Conservation (phyloP, 306 rosid genomes). For the Corylus americana region DNA sequence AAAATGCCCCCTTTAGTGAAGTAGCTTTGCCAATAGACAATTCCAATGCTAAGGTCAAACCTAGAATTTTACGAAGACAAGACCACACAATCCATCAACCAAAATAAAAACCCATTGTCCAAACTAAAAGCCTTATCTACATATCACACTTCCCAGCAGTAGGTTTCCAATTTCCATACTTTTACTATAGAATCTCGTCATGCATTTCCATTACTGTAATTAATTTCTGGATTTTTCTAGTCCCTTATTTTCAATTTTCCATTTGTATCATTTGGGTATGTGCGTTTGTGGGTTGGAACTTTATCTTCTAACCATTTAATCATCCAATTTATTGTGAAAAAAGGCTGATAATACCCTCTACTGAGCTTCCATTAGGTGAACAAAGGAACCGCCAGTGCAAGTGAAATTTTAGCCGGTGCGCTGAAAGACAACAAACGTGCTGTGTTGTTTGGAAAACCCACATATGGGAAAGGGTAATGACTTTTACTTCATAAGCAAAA, state of each 20-base stretch:
- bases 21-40: too few species aligned
- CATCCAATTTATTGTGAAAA: conserved; percentile 4
- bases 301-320: background rate
- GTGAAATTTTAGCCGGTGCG: conserved; percentile 98
- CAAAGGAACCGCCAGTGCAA: conserved; percentile 99
- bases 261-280: background rate
- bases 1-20: too few species aligned
- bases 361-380: conserved; percentile 65
- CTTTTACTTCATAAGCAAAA: conserved; percentile 23
- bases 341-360: background rate
- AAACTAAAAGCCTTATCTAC: too few species aligned
- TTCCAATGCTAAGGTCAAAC: too few species aligned
- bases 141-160: background rate
- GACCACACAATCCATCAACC: too few species aligned
- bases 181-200: background rate
- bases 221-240: background rate
- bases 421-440: conserved; percentile 96
- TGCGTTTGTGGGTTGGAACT: background rate
- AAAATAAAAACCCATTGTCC: too few species aligned
- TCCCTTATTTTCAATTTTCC: background rate
- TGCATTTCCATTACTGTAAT: background rate
- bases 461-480: conserved; percentile 89
- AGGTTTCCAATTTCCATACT: background rate
- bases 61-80: too few species aligned
- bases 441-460: conserved; percentile 84